A percentile compares a stretch with the other conserved stretches of the same genome.
These are phyloP conservation scores for Cystofilobasidium bisporidii DNA, from an alignment of 768 basidiomycete species.

Conservation along the genomic window DNA sequence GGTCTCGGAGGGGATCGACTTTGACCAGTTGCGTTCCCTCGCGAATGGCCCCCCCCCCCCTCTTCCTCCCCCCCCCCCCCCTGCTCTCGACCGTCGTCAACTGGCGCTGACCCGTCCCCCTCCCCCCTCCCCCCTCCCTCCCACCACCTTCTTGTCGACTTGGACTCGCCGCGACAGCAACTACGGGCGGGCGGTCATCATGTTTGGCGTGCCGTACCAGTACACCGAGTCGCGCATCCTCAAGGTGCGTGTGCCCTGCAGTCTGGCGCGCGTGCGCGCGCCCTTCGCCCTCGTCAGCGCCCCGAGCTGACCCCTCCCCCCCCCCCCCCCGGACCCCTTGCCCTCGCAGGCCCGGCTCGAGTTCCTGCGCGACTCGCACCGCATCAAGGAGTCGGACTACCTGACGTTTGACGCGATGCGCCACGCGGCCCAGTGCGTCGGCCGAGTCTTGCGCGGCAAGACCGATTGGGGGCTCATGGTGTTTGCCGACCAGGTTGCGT, in stretches of 20 bases:
- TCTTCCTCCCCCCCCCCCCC: too few species aligned
- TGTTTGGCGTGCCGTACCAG: slow-evolving; percentile 98
- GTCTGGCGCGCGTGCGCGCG: too few species aligned
- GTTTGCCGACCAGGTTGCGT: slow-evolving; percentile 89
- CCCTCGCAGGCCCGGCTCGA: slow-evolving; percentile 64
- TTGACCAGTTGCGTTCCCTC: too few species aligned
- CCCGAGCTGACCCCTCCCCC: not conserved
- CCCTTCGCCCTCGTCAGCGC: too few species aligned
- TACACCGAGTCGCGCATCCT: slow-evolving; percentile 97
- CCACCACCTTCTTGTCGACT: too few species aligned
- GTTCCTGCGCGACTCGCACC: slow-evolving; percentile 94
- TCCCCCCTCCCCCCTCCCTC: too few species aligned
- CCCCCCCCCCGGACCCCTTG: not conserved
- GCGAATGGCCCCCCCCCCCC: too few species aligned
- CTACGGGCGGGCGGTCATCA: slow-evolving; percentile 95
- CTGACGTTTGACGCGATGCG: slow-evolving; percentile 99
- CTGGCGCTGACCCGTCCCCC: too few species aligned
- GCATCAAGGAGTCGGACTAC: slow-evolving; percentile 96
- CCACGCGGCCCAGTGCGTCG: slow-evolving; percentile 97
- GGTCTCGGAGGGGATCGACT: slow-evolving; percentile 99
- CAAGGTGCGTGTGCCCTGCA: slow-evolving; percentile 53
- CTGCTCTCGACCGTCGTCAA: too few species aligned
- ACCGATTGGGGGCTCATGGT: slow-evolving; percentile 99
- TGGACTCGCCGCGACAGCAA: too few species aligned
- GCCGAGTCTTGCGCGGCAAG: slow-evolving; percentile 92